phyloP scores from a whole-genome alignment of 2,329 filamentous ascomycete genomes.

The Aspergillus latus region DNA sequence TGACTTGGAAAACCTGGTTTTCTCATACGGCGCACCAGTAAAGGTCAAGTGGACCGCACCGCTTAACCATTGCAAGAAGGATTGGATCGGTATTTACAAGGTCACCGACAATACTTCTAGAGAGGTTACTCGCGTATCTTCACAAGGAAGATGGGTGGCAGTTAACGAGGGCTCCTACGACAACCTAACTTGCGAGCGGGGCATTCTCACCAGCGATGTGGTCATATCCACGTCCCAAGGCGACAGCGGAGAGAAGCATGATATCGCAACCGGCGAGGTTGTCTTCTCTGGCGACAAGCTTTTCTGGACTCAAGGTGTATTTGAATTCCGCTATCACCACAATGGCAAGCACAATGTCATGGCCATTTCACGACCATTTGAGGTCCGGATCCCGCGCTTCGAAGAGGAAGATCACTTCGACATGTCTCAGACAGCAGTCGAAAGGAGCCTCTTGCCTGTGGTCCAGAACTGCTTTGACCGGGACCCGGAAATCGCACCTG shows the following conservation, averaged over 20 bases:
- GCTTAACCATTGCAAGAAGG: constrained; percentile 78
- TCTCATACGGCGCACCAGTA: constrained; percentile 89
- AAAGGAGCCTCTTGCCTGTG: constrained; percentile 74
- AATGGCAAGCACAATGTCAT: constrained; percentile 89
- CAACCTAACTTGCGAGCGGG: constrained; percentile 69
- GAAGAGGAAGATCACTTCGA: constrained; percentile 68
- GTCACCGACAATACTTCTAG: constrained; percentile 89
- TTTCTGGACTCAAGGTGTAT: constrained; percentile 95
- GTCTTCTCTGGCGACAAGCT: constrained; percentile 88
- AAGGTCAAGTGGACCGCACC: constrained; percentile 89
- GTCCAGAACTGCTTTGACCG: constrained; percentile 91
- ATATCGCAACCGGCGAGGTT: constrained; percentile 75
- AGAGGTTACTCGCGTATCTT: constrained; percentile 78
- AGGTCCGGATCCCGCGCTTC: constrained; percentile 79
- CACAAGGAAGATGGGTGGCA: constrained; percentile 84
- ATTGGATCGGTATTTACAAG: constrained; percentile 97
- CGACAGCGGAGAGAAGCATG: constrained; percentile 50
- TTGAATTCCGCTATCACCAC: constrained; percentile 97
- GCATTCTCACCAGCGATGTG: constrained; percentile 70
- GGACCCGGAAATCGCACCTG: constrained; percentile 85
- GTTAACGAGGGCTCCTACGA: constrained; percentile 77
- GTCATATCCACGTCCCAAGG: constrained; percentile 49
- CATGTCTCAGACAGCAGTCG: constrained; percentile 67
- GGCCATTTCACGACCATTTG: constrained; percentile 90
- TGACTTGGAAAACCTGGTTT: constrained; percentile 70